Evolutionary conservation across 169 alveolate species (phyloP), one percentile per base, ranked within the genome.

Genomic region (Theileria annulata): DNA sequence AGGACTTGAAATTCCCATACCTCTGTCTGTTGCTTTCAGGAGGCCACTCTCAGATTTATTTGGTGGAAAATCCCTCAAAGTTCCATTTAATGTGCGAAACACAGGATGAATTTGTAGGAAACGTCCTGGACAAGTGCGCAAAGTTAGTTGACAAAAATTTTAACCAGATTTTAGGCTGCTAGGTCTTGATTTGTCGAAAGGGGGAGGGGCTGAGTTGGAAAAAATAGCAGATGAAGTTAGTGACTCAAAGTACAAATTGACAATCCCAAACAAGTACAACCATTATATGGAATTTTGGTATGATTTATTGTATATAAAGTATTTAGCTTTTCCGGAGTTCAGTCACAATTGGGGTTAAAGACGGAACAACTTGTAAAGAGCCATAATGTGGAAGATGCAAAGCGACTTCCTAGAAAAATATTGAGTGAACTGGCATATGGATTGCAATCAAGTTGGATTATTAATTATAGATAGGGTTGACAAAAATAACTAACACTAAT

Each of bases 31-130:
- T 87, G 42, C 85, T 87, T 21, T 87, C 92, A 15, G 92, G 92
- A 3, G 92, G 93, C 17, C 92, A 87, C 85, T 79, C 92, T n/a
- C 92, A 86, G 42, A 80, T 87, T 6, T 84, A 84, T 48, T 75
- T 84, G 60, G 90, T 78, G 54, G 84, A 76, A 75, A 63, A 71
- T 28, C 85, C 90, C 19, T 47, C 74, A 27, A 60, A 48, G 71
- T 84, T 71, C 82, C 82, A 77, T 74, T 54, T 84, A 72, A 6
- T 84, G 30, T 54, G 67, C n/a, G 90, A 84, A 30, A 77, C 90
- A 0, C 73, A 60, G 85, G 90, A 84, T 75, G 67, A 62, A 51
- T 84, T 67, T 73, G 87, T 79, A 21, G 90, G 90, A 25, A 69
- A 67, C 33, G 86, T 77, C 25, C 31, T 84, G 19, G 69, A 84